Conservation (phyloP, 1,139 yeast genomes). For the Nadsonia starkeyi-henricii region DNA sequence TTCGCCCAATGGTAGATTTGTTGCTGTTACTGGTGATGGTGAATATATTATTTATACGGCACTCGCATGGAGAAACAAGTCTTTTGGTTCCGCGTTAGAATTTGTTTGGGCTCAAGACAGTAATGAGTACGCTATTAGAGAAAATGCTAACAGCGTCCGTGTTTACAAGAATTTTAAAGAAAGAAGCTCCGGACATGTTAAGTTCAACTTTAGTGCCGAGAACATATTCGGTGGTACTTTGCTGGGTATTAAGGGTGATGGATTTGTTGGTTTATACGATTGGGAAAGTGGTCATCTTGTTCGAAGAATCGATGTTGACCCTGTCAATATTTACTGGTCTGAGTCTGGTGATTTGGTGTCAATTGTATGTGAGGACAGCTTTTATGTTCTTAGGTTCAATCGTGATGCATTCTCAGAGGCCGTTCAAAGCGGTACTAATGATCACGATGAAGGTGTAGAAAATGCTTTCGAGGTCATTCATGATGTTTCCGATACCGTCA, state of each 20-base stretch:
- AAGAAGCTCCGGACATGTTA: conserved; percentile 46
- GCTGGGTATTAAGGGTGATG: conserved; percentile 57
- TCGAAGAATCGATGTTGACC: conserved; percentile 64
- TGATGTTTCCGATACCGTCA: conserved; percentile 68
- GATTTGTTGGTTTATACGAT: conserved; percentile 76
- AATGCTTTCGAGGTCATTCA: conserved; percentile 71
- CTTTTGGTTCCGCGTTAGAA: conserved; percentile 81
- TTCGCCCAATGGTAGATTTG: conserved; percentile 96
- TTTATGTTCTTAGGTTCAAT: conserved; percentile 69
- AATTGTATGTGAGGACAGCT: conserved; percentile 57
- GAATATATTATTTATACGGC: conserved; percentile 94
- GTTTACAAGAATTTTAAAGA: conserved; percentile 79
- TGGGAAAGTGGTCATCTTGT: conserved; percentile 84
- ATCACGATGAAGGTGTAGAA: conserved; percentile 75
- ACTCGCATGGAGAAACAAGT: conserved; percentile 93
- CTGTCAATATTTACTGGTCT: conserved; percentile 69
- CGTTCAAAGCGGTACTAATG: conserved; percentile 34
- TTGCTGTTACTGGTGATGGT: conserved; percentile 95
- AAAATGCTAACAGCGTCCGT: conserved; percentile 48
- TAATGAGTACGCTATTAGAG: conserved; percentile 73
- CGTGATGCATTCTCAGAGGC: conserved; percentile 56
- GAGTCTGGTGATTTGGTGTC: conserved; percentile 84
- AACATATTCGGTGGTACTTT: conserved; percentile 78
- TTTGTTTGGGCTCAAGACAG: conserved; percentile 94
- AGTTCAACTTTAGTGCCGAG: conserved; percentile 50